Base-by-base conservation (phyloP, 495 filamentous ascomycete genomes). In the Clohesyomyces aquaticus region DNA sequence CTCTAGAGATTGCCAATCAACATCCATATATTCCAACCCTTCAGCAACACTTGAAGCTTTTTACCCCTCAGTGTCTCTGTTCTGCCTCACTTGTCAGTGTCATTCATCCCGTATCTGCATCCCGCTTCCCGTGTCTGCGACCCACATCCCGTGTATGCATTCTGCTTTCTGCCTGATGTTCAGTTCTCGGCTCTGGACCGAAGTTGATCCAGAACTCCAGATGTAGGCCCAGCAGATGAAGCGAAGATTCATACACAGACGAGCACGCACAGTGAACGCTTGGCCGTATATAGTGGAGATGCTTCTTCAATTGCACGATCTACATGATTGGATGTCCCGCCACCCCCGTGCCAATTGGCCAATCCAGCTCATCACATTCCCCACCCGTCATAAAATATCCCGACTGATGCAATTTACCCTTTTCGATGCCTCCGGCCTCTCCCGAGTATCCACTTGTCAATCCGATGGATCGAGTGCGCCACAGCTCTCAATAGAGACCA, bases 401-500 rank as follows among this genome's bases (percentile, higher is more conserved):
- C 32, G 32, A 38, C 32, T 38, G 32, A 38, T 38, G 32, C 32
- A 38, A 38, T 6, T 38, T 38, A 14, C 32, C 32, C 32, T 6
- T 38, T 38, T 6, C 32, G 32, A 38, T 6, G 14, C 14, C 6
- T 38, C 32, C 32, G 32, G 14, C 6, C 32, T 38, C 32, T 38
- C 32, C 32, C 32, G 32, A 38, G 32, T n/a, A 38, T 14, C 32
- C 32, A 6, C 14, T 38, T 6, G 6, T 38, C 32, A 6, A 38
- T 14, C 32, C 32, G 14, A 38, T 6, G 6, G 14, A 38, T 14
- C 32, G 9, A 41, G 35, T 41, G n/a, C 35, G 9, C 19, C 22
- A 54, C 27, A 22, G 21, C 22, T 32, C 51, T 55, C 29, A 69
- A 50, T 69, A 69, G 52, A 69, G 45, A 28, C 61, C 66, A 56